A percentile compares a stretch with the other conserved stretches of the same genome.
Evolutionary conservation across 148 eudicot species (phyloP).

Genomic region (Rhododendron vialii): DNA sequence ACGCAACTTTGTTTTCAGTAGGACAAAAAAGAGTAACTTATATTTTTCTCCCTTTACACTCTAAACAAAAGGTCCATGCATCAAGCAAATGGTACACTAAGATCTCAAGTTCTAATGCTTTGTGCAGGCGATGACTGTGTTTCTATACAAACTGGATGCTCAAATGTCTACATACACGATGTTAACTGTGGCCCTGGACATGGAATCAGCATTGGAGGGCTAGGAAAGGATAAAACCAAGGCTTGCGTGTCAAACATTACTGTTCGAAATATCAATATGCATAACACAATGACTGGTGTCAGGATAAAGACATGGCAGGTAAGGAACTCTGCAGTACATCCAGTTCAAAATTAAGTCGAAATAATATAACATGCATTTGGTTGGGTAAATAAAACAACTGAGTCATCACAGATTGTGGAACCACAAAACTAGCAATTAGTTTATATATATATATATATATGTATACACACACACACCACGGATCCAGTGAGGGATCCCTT

Average conservation of each 20-base stretch:
- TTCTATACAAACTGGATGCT: slow-evolving; percentile 87
- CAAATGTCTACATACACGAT: slow-evolving; percentile 67
- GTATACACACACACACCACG: too few relatives aligned
- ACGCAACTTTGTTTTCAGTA: background rate
- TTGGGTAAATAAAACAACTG: background rate
- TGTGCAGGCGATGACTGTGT: slow-evolving; percentile 92
- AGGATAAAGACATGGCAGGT: slow-evolving; percentile 99
- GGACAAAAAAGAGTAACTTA: background rate
- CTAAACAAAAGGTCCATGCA: background rate
- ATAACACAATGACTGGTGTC: slow-evolving; percentile 84
- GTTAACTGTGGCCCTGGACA: slow-evolving; percentile 97
- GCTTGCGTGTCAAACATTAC: slow-evolving; percentile 91
- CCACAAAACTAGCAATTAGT: background rate
- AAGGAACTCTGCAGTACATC: slow-evolving; percentile 10
- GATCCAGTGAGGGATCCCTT: too few relatives aligned
- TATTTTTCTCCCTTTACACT: background rate
- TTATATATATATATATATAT: too few relatives aligned
- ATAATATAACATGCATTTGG: background rate
- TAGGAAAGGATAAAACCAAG: slow-evolving; percentile 74
- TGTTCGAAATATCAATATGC: slow-evolving; percentile 62
- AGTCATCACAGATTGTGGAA: background rate
- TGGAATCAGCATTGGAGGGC: slow-evolving; percentile 94
- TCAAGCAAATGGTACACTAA: background rate
- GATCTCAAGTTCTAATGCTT: slow-evolving; percentile 1
- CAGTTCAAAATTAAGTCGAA: background rate